Percentiles rank a stretch among this genome's conserved stretches.
Conservation (phyloP, 2,329 filamentous ascomycete genomes). For the Colletotrichum falcatum region DNA sequence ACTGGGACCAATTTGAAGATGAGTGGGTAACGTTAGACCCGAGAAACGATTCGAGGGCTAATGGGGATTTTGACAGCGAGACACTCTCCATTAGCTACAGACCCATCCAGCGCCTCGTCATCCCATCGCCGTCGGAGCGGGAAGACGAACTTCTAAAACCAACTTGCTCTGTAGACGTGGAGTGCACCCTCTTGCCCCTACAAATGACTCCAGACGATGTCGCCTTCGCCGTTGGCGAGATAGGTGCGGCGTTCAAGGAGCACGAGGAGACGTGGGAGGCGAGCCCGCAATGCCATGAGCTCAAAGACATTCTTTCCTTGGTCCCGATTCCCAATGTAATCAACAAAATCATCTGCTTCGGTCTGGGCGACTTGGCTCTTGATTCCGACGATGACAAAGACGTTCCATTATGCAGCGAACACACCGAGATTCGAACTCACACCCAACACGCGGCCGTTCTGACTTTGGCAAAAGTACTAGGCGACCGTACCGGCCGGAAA, state of each 20-base stretch:
- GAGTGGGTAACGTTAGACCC: not conserved
- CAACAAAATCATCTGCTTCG: conserved; percentile 20
- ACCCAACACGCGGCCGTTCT: conserved; percentile 12
- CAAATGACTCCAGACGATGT: not conserved
- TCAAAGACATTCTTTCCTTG: not conserved
- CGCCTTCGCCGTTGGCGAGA: not conserved
- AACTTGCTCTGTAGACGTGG: not conserved
- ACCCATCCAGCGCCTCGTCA: not conserved
- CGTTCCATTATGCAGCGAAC: not conserved
- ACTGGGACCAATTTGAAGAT: not conserved
- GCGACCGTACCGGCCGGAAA: not conserved
- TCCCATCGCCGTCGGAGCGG: not conserved
- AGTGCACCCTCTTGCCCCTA: not conserved
- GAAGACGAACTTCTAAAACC: not conserved
- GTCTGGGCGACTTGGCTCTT: not conserved
- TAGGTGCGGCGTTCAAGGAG: not conserved
- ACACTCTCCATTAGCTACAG: not conserved
- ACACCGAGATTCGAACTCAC: not conserved
- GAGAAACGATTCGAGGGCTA: not conserved
- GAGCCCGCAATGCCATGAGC: not conserved
- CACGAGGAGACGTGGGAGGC: not conserved
- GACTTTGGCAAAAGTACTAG: not conserved
- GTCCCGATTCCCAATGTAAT: not conserved
- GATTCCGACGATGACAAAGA: not conserved
- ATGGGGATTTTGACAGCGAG: not conserved